Conservation (phyloP, 2,329 filamentous ascomycete species). For the Cyphellophora europaea region DNA sequence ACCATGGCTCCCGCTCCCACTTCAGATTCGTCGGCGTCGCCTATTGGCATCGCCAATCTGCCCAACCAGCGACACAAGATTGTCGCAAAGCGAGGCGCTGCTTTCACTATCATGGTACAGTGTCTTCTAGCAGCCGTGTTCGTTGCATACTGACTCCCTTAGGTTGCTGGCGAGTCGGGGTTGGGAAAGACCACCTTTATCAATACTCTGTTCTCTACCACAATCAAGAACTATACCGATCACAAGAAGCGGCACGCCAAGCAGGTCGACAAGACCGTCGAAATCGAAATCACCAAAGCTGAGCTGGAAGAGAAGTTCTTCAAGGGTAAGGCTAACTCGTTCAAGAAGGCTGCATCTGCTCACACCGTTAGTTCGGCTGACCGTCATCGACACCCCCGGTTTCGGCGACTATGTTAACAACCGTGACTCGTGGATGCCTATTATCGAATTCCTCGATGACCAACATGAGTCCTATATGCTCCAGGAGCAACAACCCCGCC, state of each 20-base stretch:
- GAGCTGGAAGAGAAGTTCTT: slow-evolving; percentile 99
- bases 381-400: slow-evolving; percentile 96
- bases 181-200: slow-evolving; percentile 99
- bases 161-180: slow-evolving; percentile 98
- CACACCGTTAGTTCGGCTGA: slow-evolving; percentile 68
- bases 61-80: slow-evolving; percentile 67
- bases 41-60: slow-evolving; percentile 66
- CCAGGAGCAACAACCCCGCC: slow-evolving; percentile 97
- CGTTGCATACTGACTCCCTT: slow-evolving; percentile 12
- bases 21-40: slow-evolving; percentile 50
- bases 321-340: slow-evolving; percentile 62
- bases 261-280: slow-evolving; percentile 98
- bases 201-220: slow-evolving; percentile 99
- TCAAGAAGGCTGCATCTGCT: neutral
- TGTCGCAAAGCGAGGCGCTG: slow-evolving; percentile 76
- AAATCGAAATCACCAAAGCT: slow-evolving; percentile 99
- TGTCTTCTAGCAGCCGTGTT: neutral
- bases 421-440: slow-evolving; percentile 99
- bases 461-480: slow-evolving; percentile 99
- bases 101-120: slow-evolving; percentile 97
- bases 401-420: slow-evolving; percentile 99
- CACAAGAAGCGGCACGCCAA: slow-evolving; percentile 99
- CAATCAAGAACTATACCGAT: slow-evolving; percentile 99
- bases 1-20: too few relatives aligned
- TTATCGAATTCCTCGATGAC: slow-evolving; percentile 99